A percentile compares a stretch with the other conserved stretches of the same genome.
phyloP scores from a whole-genome alignment of 2,329 filamentous ascomycete genomes.

The Ascochyta koolunga region DNA sequence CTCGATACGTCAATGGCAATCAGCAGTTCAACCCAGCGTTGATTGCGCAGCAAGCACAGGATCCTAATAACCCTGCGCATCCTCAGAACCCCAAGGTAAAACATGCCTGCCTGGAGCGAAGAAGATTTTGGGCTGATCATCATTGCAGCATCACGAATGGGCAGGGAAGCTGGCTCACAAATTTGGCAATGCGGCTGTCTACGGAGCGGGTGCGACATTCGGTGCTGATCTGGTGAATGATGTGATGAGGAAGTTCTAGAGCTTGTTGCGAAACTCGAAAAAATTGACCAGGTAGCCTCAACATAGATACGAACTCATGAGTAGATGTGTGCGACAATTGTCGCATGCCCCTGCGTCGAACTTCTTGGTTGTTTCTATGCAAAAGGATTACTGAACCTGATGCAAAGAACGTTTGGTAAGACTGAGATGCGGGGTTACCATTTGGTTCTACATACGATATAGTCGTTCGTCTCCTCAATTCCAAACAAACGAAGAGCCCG shows the following conservation, averaged over 20 bases:
- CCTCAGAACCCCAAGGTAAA: conserved; percentile 24
- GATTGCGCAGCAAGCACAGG: conserved; percentile 29
- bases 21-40: conserved; percentile 27
- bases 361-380: neutral
- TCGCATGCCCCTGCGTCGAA: neutral
- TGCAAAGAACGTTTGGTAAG: neutral
- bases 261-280: neutral
- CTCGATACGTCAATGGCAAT: conserved; percentile 18
- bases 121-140: neutral
- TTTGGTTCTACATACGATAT: neutral
- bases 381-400: neutral
- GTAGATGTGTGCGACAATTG: neutral
- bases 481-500: neutral
- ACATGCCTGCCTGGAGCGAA: neutral
- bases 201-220: conserved; percentile 27
- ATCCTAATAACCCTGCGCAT: conserved; percentile 27
- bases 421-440: neutral
- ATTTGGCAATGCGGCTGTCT: conserved; percentile 27
- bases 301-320: neutral
- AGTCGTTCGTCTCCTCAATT: neutral
- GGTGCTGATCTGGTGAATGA: conserved; percentile 28
- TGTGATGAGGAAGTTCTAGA: conserved; percentile 29
- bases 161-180: conserved; percentile 25
- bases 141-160: conserved; percentile 26
- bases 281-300: neutral